Conservation (phyloP, 495 filamentous ascomycete genomes). For the Pseudomonodictys pantanalensis region DNA sequence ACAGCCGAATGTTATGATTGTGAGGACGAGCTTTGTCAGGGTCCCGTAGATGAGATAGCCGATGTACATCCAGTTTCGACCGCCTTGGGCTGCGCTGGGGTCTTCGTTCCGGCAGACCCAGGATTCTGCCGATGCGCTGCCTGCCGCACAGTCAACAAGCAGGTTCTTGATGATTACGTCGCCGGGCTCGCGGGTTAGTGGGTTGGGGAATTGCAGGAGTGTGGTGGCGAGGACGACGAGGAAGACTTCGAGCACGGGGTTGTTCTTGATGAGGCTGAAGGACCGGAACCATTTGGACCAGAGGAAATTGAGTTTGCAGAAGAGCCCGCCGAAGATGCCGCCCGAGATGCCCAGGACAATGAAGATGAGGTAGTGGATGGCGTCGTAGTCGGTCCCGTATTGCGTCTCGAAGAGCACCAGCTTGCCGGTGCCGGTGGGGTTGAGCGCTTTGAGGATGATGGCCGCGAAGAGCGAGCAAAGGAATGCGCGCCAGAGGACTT, state of each 20-base stretch:
- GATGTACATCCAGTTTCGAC: constrained; percentile 40
- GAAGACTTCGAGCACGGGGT: constrained; percentile 54
- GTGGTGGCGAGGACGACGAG: constrained; percentile 53
- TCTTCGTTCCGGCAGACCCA: constrained; percentile 54
- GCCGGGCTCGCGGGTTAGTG: constrained; percentile 51
- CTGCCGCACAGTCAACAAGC: constrained; percentile 50
- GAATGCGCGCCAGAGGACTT: constrained; percentile 57
- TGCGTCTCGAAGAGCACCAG: constrained; percentile 60
- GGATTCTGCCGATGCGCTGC: constrained; percentile 25
- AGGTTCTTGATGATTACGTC: constrained; percentile 55
- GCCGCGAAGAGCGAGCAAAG: constrained; percentile 56
- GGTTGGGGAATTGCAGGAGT: constrained; percentile 56
- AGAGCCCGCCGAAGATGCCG: constrained; percentile 55
- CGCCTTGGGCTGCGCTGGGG: background rate
- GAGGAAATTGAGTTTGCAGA: constrained; percentile 55
- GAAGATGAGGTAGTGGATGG: constrained; percentile 56
- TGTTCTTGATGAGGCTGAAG: constrained; percentile 50
- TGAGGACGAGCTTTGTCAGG: constrained; percentile 53
- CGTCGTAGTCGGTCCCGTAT: constrained; percentile 52
- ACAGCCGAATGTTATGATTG: constrained; percentile 55
- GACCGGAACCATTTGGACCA: constrained; percentile 56
- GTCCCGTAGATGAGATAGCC: constrained; percentile 53
- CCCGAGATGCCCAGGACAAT: constrained; percentile 54
- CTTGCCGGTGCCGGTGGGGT: constrained; percentile 57
- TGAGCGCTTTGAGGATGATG: constrained; percentile 54